Percentiles rank a stretch among this genome's conserved stretches.
phyloP scores from a whole-genome alignment of 2,329 filamentous ascomycete species.

The Fusarium sp. region DNA sequence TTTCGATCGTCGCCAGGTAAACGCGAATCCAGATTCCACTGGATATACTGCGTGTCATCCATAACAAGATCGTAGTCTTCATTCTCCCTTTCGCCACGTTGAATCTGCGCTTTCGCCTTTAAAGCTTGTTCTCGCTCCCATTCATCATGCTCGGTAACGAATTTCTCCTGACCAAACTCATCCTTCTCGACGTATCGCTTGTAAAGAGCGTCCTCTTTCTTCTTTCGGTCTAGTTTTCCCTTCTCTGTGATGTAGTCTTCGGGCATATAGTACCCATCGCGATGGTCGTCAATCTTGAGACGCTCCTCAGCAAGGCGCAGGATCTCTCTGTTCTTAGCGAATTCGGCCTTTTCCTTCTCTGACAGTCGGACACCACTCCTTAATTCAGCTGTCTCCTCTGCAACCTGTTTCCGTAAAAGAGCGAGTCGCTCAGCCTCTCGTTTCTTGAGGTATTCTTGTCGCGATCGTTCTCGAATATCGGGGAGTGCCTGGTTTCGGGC shows the following conservation, averaged over 20 bases:
- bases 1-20: constrained; percentile 78
- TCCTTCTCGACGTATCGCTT: constrained; percentile 90
- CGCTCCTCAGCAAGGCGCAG: constrained; percentile 86
- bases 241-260: constrained; percentile 97
- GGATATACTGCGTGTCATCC: constrained; percentile 88
- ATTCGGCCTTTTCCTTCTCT: constrained; percentile 85
- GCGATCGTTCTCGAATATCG: constrained; percentile 84
- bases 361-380: constrained; percentile 81
- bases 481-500: constrained; percentile 79
- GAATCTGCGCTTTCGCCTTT: constrained; percentile 89
- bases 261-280: constrained; percentile 91
- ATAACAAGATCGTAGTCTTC: constrained; percentile 94
- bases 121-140: constrained; percentile 93
- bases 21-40: constrained; percentile 82
- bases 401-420: constrained; percentile 89
- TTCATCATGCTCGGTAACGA: constrained; percentile 93
- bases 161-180: constrained; percentile 88
- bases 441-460: constrained; percentile 95
- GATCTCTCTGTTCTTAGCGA: constrained; percentile 87
- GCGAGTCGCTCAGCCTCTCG: constrained; percentile 87
- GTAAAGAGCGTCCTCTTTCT: constrained; percentile 91
- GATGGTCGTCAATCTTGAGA: constrained; percentile 88
- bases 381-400: constrained; percentile 86
- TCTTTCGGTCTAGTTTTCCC: constrained; percentile 86
- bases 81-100: constrained; percentile 78